Base-by-base conservation (phyloP, 208 protist species). In the Trypanosoma scelopori region DNA sequence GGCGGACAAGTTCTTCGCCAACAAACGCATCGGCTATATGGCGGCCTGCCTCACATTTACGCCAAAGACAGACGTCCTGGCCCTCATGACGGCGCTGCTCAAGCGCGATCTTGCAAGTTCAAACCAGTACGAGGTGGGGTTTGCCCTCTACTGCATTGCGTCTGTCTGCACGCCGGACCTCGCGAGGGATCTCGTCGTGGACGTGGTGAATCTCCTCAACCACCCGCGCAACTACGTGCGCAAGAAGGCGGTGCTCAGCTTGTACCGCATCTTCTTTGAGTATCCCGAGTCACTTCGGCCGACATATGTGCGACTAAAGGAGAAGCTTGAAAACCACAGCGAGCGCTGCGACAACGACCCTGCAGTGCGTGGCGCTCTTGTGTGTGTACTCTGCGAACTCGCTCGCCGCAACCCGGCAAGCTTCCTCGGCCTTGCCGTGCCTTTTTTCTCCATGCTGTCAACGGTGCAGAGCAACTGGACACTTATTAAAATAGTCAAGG, bases 401-500 rank as follows among this genome's bases (percentile, higher is more conserved):
- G 97, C 98, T 0, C 78, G 96, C 15, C 98, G 98, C 62, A 99
- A 99, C 78, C 98, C 98, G 0, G 89, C 95, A 28, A 99, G 99
- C 79, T 99, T 99, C 65, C 66, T 99, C 3, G 78, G 94, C n/a
- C 87, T 99, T 35, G 98, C 97, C 1, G 97, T 98, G 4, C 79
- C 89, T 18, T 96, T 99, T 51, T 99, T 97, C 77, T 96, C 97
- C 13, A 79, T 99, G 6, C 85, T 99, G 13, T 96, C 81, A 1
- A 87, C 68, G 13, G 77, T 96, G 47, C 83, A 92, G 51, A 99
- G 98, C 85, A 99, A 99, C 85, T 99, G 98, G 98, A 99, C 98
- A 59, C 76, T 99, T 13, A 99, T 99, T 71, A 99, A 99, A 62
- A 95, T 99, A 66, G 87, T 99, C 9, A 99, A 99, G 81, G 87